Base-by-base conservation (phyloP, 495 filamentous ascomycete genomes). In the Penicillium flavigenum region DNA sequence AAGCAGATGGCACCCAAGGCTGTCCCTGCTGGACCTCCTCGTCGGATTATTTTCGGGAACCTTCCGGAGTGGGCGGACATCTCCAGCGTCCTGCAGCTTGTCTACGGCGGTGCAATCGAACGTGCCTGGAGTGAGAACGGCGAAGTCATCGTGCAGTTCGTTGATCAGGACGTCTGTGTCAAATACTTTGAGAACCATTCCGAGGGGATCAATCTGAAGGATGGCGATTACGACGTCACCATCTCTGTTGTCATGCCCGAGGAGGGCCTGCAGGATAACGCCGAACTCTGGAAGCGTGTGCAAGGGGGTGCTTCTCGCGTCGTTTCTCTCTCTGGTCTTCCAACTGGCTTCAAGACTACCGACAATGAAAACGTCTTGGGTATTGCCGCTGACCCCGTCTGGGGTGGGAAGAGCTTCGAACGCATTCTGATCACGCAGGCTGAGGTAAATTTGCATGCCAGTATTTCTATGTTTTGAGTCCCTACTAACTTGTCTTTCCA, bases 61-160 rank as follows among this genome's bases (percentile, higher is more conserved):
- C 62, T 76, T n/a, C 72, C 78, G 0, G 46, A 60, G 9, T 58
- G 58, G 42, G 66, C 66, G n/a, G 61, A 47, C 16, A 69, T 51
- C 22, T 56, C 75, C 3, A 58, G 75, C 46, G 57, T 81, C 29
- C 60, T 79, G 6, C 69, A 71, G 2, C 60, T 81, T 5, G 63
- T 81, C 5, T 72, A 75, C 46, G 78, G 77, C 7, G 80, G 79
- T 16, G 36, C 63, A 12, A 50, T 83, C 19, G 80, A 82, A 46
- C 70, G 68, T 45, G 47, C 52, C 5, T 63, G 52, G 57, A 43
- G n/a, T 5, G 57, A 51, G 4, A 7, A 51, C 6, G 52, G 42
- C 2, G 42, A 56, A 20, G 48, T 60, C 22, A 48, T 43, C 3
- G 61, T 63, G 9, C 42, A 56, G 27, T 63, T 60, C 10, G 32